A percentile compares a stretch with the other conserved stretches of the same genome.
Evolutionary conservation across 23 red algal genomes (phyloP).

Genomic region (Cyanidiococcus yangmingshanensis): DNA sequence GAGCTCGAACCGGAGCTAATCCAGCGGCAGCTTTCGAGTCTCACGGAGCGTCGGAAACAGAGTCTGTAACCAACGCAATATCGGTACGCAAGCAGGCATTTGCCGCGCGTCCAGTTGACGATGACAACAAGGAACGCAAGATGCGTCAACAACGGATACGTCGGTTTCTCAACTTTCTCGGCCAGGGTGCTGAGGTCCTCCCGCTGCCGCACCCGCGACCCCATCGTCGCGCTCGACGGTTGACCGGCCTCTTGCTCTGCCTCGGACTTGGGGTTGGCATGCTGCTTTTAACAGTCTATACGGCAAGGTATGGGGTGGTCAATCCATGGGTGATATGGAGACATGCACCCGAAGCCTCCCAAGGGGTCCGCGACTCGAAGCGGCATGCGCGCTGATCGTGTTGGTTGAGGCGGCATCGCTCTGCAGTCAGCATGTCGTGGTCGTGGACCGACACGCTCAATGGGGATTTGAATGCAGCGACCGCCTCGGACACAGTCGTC

Average conservation of each 20-base stretch:
- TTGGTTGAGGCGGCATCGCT: no score
- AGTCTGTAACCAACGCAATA: not conserved
- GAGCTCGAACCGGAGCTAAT: not conserved
- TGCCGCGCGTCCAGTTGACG: not conserved
- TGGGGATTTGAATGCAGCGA: no score
- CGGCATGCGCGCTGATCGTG: no score
- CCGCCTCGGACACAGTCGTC: no score
- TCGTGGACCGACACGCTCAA: no score
- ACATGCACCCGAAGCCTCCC: not conserved
- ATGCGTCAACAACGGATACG: constrained; percentile 14
- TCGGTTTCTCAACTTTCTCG: constrained; percentile 7
- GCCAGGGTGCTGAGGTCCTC: not conserved
- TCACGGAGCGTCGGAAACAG: not conserved
- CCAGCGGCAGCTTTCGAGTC: not conserved
- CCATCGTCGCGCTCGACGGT: not conserved
- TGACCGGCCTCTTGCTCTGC: not conserved
- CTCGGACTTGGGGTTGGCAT: not conserved
- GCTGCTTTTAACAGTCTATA: not conserved
- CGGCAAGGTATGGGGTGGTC: not conserved
- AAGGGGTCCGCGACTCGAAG: no score
- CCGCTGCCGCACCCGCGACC: constrained; percentile 4
- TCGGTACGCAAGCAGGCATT: not conserved
- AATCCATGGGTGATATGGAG: not conserved
- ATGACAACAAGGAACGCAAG: constrained; percentile 16
- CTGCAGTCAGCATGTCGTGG: no score